Conservation (phyloP, 2,329 filamentous ascomycete genomes). For the Cordyceps militaris region DNA sequence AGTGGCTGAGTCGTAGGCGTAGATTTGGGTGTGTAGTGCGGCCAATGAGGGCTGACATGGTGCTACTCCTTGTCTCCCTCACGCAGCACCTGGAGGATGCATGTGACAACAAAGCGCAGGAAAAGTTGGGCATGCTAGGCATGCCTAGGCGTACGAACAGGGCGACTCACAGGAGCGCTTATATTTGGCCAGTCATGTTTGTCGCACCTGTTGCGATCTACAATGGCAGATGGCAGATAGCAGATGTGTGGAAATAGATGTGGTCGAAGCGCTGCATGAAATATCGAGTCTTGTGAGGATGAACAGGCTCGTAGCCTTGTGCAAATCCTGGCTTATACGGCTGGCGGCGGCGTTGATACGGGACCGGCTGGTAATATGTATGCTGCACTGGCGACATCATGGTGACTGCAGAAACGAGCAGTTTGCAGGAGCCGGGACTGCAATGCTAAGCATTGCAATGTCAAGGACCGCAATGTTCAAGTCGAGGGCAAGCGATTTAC, state of each 20-base stretch:
- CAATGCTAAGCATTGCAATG: background rate
- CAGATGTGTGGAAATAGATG: background rate
- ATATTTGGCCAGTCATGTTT: background rate
- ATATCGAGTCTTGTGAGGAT: background rate
- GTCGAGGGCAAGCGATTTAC: background rate
- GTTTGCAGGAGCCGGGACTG: background rate
- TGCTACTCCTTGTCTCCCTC: background rate
- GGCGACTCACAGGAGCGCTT: background rate
- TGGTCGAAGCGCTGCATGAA: background rate
- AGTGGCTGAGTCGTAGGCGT: background rate
- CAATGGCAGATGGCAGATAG: background rate
- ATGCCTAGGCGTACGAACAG: too few species aligned
- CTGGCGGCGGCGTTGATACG: background rate
- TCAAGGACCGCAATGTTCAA: background rate
- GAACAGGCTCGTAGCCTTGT: background rate
- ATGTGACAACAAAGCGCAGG: background rate
- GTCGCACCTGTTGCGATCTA: background rate
- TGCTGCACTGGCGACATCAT: background rate
- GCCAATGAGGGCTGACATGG: background rate
- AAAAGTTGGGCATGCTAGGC: background rate
- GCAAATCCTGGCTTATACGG: background rate
- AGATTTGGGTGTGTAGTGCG: background rate
- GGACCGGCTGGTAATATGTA: background rate
- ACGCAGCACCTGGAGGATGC: background rate
- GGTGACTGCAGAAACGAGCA: background rate